These are phyloP conservation scores for Acacia confusa DNA, from an alignment of 306 rosid genomes.

Conservation along the genomic window DNA sequence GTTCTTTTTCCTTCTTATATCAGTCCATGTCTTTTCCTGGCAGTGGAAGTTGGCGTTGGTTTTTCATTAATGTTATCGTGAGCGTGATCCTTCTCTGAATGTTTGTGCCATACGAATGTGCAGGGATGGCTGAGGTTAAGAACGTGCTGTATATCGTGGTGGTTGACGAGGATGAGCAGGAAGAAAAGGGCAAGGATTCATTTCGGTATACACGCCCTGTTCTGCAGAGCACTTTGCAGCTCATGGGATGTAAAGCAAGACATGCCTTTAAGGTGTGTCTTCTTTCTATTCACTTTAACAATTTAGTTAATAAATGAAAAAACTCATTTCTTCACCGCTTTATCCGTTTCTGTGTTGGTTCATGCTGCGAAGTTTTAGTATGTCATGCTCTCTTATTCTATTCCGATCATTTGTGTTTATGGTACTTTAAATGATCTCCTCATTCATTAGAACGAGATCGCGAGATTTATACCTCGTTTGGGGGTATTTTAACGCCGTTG, in stretches of 20 bases:
- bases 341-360: not conserved
- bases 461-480: not conserved
- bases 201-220: conserved; percentile 78
- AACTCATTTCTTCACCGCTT: not conserved
- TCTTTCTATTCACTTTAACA: not conserved
- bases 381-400: not conserved
- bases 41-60: conserved; percentile 21
- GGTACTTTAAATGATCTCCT: not conserved
- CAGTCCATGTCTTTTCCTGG: conserved; percentile 27
- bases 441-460: not conserved
- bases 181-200: conserved; percentile 55
- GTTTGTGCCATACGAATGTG: not conserved
- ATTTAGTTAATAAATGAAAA: not conserved
- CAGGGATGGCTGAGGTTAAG: conserved; percentile 37
- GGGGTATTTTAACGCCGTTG: conserved; percentile 12
- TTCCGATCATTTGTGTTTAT: not conserved
- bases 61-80: not conserved
- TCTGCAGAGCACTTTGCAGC: conserved; percentile 83
- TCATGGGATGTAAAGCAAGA: conserved; percentile 92
- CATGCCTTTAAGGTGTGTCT: conserved; percentile 82
- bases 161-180: conserved; percentile 55
- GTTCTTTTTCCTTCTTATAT: not conserved
- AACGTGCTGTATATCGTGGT: conserved; percentile 71
- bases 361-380: not conserved
- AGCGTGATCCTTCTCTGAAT: not conserved